Evolutionary conservation across 2,329 filamentous ascomycete species (phyloP), one percentile per base, ranked within the genome.

Genomic region (Calonectria honghensis): DNA sequence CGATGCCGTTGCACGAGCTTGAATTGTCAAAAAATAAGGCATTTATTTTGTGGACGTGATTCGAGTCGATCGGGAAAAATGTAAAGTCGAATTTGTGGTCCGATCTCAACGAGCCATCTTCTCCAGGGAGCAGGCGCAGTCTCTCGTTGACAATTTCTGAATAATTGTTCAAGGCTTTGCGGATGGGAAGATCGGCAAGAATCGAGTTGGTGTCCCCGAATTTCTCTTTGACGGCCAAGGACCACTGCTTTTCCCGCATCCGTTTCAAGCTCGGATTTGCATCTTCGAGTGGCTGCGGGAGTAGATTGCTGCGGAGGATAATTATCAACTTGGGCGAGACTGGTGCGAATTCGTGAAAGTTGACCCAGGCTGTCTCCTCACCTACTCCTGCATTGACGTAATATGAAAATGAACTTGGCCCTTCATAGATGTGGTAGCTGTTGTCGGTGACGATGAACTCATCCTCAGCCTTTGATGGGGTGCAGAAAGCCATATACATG

Each of bases 401-500:
- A 39, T 18, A 39, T 82, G 68, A 27, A 66, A 16, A 1, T 1
- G 57, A 76, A 48, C 73, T 79, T 2, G 78, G 81, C 1, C 82
- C 82, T 70, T 84, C 82, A 20, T 74, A 80, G n/a, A 83, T 69
- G 27, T 79, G 77, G 65, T 79, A 81, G 48, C 70, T 51, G 29
- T 77, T 80, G 35, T 80, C 79, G 2, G 77, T 77, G 10, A 81
- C 72, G 18, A 80, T 61, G 41, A 80, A 81, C 59, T 80, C 76
- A 5, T 77, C 77, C 3, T 76, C 59, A 0, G 68, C 31, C 24
- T 78, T 66, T n/a, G 74, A 68, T 2, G 81, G 80, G 1, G 78
- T 82, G 59, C 81, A 82, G 11, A 84, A 75, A 14, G 82, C 77
- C 80, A 83, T 82, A 67, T 82, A 82, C 67, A 75, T 77, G 24